Evolutionary conservation across 208 protist species (phyloP), one percentile per base, ranked within the genome.

Genomic region (Leishmania martiniquensis): DNA sequence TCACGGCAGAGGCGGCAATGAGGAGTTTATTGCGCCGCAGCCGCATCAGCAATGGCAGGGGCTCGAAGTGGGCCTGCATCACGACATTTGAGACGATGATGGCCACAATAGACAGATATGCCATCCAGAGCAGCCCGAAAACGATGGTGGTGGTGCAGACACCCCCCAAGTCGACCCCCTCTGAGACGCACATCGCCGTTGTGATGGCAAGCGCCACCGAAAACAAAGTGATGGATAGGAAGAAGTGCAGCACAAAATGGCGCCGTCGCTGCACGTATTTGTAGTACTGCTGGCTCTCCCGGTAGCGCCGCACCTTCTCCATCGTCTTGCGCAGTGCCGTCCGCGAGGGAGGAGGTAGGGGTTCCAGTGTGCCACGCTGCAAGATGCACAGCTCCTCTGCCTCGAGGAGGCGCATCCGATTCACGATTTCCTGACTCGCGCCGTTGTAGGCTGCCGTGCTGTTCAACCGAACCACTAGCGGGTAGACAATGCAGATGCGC

Each of bases 41-140:
- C 15, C 93, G 86, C n/a, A 85, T 84, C 68, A 94, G 60, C 59
- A 95, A 82, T 49, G 90, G 90, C 52, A 89, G 84, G 0, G 93
- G 93, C 59, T 95, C 93, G 76, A 96, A 96, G 76, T 96, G 93
- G 10, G 91, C 75, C 72, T 89, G 84, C 88, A 96, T 95, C 15
- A 94, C 88, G 20, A 94, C 84, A 65, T 96, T 96, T 0, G 93
- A 84, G 17, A 95, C 84, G 60, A 96, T 87, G 45, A 91, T 90
- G 45, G 84, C 81, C 6, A 87, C 77, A 55, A 95, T 87, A 44
- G 69, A 89, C 13, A 85, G 47, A 77, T 95, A 96, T 25, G 87
- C 85, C 10, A 93, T 57, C 87, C 89, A 96, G 44, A 96, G 70
- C 15, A 94, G 63, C 32, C 52, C 75, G 68, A 96, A 94, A 25